Percentiles rank a stretch among this genome's conserved stretches.
Evolutionary conservation across 1,139 yeast genomes (phyloP).

Genomic region (Meyerozyma sp.): DNA sequence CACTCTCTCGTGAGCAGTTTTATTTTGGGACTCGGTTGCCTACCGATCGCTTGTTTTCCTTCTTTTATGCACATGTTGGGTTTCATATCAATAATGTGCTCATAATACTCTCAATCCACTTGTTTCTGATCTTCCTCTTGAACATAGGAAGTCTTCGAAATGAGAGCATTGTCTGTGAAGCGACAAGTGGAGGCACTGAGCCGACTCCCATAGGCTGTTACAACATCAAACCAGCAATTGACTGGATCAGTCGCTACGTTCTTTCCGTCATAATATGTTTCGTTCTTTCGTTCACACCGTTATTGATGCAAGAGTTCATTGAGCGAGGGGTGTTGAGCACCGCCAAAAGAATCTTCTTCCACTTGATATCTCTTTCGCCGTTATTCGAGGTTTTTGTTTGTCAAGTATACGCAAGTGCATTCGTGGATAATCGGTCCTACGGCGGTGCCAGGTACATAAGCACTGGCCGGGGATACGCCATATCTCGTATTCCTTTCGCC

Average conservation of each 20-base stretch:
- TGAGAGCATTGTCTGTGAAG: conserved; percentile 55
- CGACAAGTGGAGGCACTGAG: conserved; percentile 53
- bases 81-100: conserved; percentile 81
- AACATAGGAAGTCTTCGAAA: conserved; percentile 63
- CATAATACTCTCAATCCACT: conserved; percentile 67
- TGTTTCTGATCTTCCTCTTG: conserved; percentile 62
- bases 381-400: conserved; percentile 85
- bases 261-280: conserved; percentile 79
- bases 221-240: conserved; percentile 64
- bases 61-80: conserved; percentile 90
- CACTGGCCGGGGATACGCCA: conserved; percentile 85
- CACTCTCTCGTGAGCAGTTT: conserved; percentile 77
- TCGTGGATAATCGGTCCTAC: conserved; percentile 61
- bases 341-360: conserved; percentile 51
- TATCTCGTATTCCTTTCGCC: conserved; percentile 56
- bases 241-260: conserved; percentile 79
- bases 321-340: conserved; percentile 74
- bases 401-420: conserved; percentile 71
- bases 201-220: conserved; percentile 71
- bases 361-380: conserved; percentile 71
- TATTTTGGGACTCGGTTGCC: conserved; percentile 78
- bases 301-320: conserved; percentile 70
- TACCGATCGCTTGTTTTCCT: conserved; percentile 73
- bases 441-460: conserved; percentile 85
- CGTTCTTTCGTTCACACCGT: conserved; percentile 76